Base-by-base conservation (phyloP, 768 basidiomycete species). In the Lanmaoa rubissima region DNA sequence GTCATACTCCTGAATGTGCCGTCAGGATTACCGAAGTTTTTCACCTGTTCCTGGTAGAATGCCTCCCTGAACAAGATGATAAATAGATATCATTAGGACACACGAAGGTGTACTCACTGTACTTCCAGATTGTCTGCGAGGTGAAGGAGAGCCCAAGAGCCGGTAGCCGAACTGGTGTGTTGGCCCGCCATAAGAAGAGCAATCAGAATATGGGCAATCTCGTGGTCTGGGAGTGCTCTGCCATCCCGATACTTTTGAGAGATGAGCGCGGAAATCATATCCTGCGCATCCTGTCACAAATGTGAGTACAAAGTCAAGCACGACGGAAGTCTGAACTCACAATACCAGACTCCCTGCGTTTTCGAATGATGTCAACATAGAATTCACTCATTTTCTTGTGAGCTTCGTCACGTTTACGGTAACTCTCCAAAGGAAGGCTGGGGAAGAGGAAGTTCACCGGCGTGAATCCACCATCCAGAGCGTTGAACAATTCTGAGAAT, bases 121-220 rank as follows among this genome's bases (percentile, higher is more conserved):
- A 95, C 65, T 26, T 90, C 84, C 1, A 81, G 82, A 46, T 86
- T 82, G 60, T 83, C 76, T 31, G 94, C 96, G 32, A 98, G 71
- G 67, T 97, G 93, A 42, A 98, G 82, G 39, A 98, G 78, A 16
- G 87, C 70, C 97, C 97, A 99, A 11, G 94, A 88, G 34, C 86
- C 86, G 21, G 92, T 88, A 2, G 97, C 88, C 14, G 97, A 97
- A 64, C 90, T 92, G 0, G 97, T 99, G 74, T 99, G 97, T 75
- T 99, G 97, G 39, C 97, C 97, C 43, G 97, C 97, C 97, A 99
- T 98, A 61, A 99, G 86, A 45, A 99, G 83, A 16, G 97, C 97
- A 66, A 98, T 99, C 88, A 99, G 86, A 69, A 99, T 95, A 69
- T 98, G 97, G 0, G 97, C 94, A 57, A 98, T 89, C 72, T 98